Percentiles rank a stretch among this genome's conserved stretches.
Conservation (phyloP, 805 yeast genomes). For the Metschnikowia sp. region DNA sequence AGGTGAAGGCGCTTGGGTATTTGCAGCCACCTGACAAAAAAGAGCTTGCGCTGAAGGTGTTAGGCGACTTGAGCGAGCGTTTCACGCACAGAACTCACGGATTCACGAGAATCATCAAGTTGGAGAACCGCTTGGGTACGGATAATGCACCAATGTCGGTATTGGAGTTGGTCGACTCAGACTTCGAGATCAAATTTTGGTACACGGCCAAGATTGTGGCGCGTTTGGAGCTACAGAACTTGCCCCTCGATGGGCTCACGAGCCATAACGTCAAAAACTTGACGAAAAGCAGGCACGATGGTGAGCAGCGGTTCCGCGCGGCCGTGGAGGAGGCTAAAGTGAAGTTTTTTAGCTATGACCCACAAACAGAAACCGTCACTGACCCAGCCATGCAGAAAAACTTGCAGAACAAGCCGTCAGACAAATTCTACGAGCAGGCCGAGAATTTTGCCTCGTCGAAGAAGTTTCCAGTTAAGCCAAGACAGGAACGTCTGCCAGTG, state of each 20-base stretch:
- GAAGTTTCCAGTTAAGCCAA: conserved; percentile 30
- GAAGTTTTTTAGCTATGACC: conserved; percentile 34
- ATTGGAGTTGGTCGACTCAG: conserved; percentile 75
- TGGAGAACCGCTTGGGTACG: conserved; percentile 79
- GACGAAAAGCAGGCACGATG: conserved; percentile 44
- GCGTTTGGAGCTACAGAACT: conserved; percentile 63
- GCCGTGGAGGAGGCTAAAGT: conserved; percentile 54
- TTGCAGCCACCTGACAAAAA: conserved; percentile 27
- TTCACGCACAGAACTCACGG: conserved; percentile 69
- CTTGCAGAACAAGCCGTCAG: conserved; percentile 32
- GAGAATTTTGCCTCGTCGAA: conserved; percentile 26
- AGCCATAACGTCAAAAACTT: conserved; percentile 53
- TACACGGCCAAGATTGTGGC: conserved; percentile 80
- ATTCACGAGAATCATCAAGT: conserved; percentile 75
- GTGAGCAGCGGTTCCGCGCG: conserved; percentile 50
- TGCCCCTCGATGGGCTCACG: conserved; percentile 50
- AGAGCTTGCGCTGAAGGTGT: conserved; percentile 50
- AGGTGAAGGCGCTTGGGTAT: conserved; percentile 20
- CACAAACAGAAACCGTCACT: conserved; percentile 25
- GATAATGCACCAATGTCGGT: conserved; percentile 91
- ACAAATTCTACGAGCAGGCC: conserved; percentile 23
- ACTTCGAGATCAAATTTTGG: conserved; percentile 68
- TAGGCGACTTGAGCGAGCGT: conserved; percentile 61
- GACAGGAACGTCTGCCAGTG: conserved; percentile 20
- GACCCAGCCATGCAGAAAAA: conserved; percentile 23